Conservation (phyloP, 495 filamentous ascomycete species). For the Neohortaea acidophila region DNA sequence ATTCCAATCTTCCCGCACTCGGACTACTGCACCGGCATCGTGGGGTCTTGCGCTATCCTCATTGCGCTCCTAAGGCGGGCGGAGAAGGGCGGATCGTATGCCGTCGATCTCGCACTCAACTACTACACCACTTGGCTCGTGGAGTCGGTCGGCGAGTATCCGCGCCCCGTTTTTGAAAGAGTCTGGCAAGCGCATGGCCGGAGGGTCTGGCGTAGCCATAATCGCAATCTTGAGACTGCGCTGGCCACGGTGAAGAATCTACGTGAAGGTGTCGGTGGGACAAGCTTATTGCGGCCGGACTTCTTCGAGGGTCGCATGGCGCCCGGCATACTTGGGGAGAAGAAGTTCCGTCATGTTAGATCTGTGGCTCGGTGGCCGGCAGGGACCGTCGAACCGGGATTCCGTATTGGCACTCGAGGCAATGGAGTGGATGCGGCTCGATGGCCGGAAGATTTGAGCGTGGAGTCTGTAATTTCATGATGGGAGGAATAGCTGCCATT, state of each 20-base stretch:
- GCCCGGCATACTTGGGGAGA: constrained; percentile 6
- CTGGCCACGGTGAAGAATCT: constrained; percentile 17
- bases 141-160: constrained; percentile 19
- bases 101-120: constrained; percentile 22
- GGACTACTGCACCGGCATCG: constrained; percentile 55
- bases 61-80: constrained; percentile 26
- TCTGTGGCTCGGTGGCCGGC: constrained; percentile 17
- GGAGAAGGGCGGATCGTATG: constrained; percentile 25
- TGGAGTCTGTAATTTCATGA: too few species aligned
- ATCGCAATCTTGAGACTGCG: constrained; percentile 18
- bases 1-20: constrained; percentile 70
- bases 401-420: constrained; percentile 19
- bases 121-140: constrained; percentile 24
- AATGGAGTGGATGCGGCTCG: constrained; percentile 20
- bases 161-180: constrained; percentile 15
- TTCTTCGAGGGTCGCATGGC: constrained; percentile 20
- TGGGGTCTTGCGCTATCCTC: constrained; percentile 25
- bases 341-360: constrained; percentile 12
- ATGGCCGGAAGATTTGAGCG: constrained; percentile 20
- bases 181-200: constrained; percentile 19
- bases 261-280: constrained; percentile 5
- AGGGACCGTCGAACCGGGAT: constrained; percentile 16
- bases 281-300: constrained; percentile 15
- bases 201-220: constrained; percentile 20
- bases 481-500: too few species aligned